These are phyloP conservation scores for Enterocytospora artemiae DNA, from an alignment of 371 early-diverging fungal genomes.

Conservation along the genomic window DNA sequence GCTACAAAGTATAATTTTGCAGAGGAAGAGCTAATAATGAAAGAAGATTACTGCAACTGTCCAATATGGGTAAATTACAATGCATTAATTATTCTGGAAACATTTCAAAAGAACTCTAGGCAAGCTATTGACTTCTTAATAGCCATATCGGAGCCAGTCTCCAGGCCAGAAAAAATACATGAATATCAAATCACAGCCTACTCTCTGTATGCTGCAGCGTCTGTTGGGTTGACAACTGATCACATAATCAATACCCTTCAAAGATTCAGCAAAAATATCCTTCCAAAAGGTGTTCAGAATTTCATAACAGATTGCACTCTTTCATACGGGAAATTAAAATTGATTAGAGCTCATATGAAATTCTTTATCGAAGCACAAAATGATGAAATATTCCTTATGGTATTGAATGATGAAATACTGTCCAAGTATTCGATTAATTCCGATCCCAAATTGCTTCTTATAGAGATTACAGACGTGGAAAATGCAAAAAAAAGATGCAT, in stretches of 20 bases:
- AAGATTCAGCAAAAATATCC: slow-evolving; percentile 70
- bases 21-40: slow-evolving; percentile 60
- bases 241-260: slow-evolving; percentile 82
- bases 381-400: slow-evolving; percentile 69
- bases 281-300: slow-evolving; percentile 71
- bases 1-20: slow-evolving; percentile 53
- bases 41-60: slow-evolving; percentile 70
- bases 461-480: slow-evolving; percentile 61
- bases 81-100: slow-evolving; percentile 85
- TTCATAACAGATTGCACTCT: slow-evolving; percentile 78
- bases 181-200: slow-evolving; percentile 93
- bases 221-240: slow-evolving; percentile 85
- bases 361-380: slow-evolving; percentile 76
- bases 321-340: slow-evolving; percentile 87
- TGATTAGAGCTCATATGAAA: slow-evolving; percentile 82
- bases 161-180: slow-evolving; percentile 81
- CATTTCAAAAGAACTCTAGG: slow-evolving; percentile 77
- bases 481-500: slow-evolving; percentile 77
- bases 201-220: slow-evolving; percentile 94
- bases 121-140: slow-evolving; percentile 92
- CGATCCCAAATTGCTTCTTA: slow-evolving; percentile 56
- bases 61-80: slow-evolving; percentile 89
- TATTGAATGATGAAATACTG: slow-evolving; percentile 72
- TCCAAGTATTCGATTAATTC: slow-evolving; percentile 55
- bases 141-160: slow-evolving; percentile 92